phyloP scores from a whole-genome alignment of 192 early-diverging fungal species.

The Coemansia sp. region DNA sequence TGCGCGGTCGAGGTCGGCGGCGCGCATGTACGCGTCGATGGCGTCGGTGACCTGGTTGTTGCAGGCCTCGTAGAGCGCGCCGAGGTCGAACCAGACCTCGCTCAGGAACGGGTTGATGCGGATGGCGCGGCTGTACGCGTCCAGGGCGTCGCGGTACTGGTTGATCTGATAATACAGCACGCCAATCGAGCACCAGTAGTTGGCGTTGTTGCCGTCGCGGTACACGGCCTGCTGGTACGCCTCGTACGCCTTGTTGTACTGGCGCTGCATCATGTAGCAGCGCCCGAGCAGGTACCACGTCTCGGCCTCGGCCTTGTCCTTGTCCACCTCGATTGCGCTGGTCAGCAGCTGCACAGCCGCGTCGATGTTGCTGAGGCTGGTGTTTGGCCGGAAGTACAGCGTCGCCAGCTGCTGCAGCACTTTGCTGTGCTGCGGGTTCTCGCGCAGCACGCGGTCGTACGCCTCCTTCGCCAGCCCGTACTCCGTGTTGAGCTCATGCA shows the following conservation, averaged over 20 bases:
- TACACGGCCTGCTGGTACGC: slow-evolving; percentile 97
- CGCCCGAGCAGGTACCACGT: slow-evolving; percentile 95
- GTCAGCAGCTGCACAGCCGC: slow-evolving; percentile 79
- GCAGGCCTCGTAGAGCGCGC: slow-evolving; percentile 95
- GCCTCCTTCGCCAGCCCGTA: slow-evolving; percentile 76
- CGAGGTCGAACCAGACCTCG: slow-evolving; percentile 98
- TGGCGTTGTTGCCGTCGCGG: slow-evolving; percentile 89
- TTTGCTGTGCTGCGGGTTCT: slow-evolving; percentile 91
- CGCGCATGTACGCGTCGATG: slow-evolving; percentile 93
- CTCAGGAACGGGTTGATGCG: slow-evolving; percentile 89
- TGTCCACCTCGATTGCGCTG: slow-evolving; percentile 77
- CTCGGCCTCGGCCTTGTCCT: slow-evolving; percentile 85
- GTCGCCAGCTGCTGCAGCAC: slow-evolving; percentile 95
- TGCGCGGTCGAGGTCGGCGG: slow-evolving; percentile 87
- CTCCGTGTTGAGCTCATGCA: slow-evolving; percentile 94
- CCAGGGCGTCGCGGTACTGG: slow-evolving; percentile 90
- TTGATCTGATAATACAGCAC: slow-evolving; percentile 97
- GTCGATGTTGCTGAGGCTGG: slow-evolving; percentile 81
- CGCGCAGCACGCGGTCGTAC: slow-evolving; percentile 86
- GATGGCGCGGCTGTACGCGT: slow-evolving; percentile 95
- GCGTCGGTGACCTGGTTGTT: slow-evolving; percentile 97
- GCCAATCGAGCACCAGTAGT: slow-evolving; percentile 99
- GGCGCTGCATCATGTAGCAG: slow-evolving; percentile 94
- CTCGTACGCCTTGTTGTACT: slow-evolving; percentile 94
- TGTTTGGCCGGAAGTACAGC: slow-evolving; percentile 89